Evolutionary conservation across 768 basidiomycete species (phyloP).

Genomic region (Lactarius evosmus): DNA sequence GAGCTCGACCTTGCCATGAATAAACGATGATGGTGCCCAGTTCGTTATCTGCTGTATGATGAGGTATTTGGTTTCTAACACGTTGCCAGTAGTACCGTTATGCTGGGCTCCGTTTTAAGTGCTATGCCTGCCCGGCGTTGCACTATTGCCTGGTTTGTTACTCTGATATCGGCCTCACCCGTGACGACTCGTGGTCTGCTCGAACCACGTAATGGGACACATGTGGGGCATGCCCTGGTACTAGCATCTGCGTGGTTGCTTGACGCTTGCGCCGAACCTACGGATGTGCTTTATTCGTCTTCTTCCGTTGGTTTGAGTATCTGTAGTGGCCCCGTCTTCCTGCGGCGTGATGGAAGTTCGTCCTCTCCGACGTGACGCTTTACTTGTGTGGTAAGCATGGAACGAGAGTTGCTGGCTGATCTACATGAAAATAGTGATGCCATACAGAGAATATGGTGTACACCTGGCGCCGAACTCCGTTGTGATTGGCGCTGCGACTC

Average conservation of each 20-base stretch:
- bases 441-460: constrained; percentile 9
- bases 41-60: neutral
- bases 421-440: constrained; percentile 9
- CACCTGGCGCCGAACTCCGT: constrained; percentile 11
- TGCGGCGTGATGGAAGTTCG: neutral
- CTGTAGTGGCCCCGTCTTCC: neutral
- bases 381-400: constrained; percentile 14
- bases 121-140: constrained; percentile 11
- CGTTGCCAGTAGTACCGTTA: constrained; percentile 1
- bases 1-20: constrained; percentile 55
- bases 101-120: constrained; percentile 13
- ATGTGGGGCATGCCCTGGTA: constrained; percentile 17
- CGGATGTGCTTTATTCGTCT: constrained; percentile 5
- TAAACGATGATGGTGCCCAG: constrained; percentile 25
- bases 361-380: neutral
- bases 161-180: constrained; percentile 9
- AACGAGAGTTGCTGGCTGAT: neutral
- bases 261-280: constrained; percentile 5
- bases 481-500: constrained; percentile 21
- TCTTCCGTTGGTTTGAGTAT: constrained; percentile 11
- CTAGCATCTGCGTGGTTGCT: constrained; percentile 10
- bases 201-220: constrained; percentile 21
- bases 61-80: neutral
- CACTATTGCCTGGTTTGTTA: constrained; percentile 12
- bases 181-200: constrained; percentile 3